phyloP scores from a whole-genome alignment of 2,329 filamentous ascomycete genomes.

The Simplicillium aogashimaense region DNA sequence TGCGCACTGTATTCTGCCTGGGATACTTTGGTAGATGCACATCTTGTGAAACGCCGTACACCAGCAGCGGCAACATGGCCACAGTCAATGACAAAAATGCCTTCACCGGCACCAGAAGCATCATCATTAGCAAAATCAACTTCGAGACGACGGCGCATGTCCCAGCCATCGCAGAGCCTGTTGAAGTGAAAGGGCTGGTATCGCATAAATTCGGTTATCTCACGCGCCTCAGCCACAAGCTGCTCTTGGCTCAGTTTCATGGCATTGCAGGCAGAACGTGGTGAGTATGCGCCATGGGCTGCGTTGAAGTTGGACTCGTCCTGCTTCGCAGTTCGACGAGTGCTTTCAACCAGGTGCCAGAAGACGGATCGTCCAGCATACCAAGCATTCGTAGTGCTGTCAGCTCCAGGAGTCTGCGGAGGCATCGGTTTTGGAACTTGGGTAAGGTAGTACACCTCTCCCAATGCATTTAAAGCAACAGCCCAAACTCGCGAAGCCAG shows the following conservation, averaged over 20 bases:
- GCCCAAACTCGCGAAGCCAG: conserved; percentile 70
- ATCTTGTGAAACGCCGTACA: conserved; percentile 34
- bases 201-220: conserved; percentile 67
- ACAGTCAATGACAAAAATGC: conserved; percentile 62
- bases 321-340: conserved; percentile 58
- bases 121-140: conserved; percentile 85
- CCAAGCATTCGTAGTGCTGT: conserved; percentile 64
- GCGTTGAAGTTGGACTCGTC: conserved; percentile 64
- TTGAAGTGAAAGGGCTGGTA: conserved; percentile 71
- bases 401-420: conserved; percentile 38
- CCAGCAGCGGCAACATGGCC: conserved; percentile 44
- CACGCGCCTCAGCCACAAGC: conserved; percentile 63
- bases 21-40: conserved; percentile 5
- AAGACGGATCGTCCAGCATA: conserved; percentile 64
- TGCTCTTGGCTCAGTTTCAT: conserved; percentile 65
- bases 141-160: conserved; percentile 77
- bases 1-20: background rate
- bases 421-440: conserved; percentile 52
- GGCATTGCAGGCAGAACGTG: conserved; percentile 63
- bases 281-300: conserved; percentile 67
- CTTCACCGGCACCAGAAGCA: conserved; percentile 65
- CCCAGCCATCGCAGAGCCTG: conserved; percentile 73
- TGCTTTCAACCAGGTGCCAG: conserved; percentile 75
- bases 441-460: conserved; percentile 79
- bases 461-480: conserved; percentile 86